Base-by-base conservation (phyloP, 106 monocot species). In the Dactylorhiza incarnata region DNA sequence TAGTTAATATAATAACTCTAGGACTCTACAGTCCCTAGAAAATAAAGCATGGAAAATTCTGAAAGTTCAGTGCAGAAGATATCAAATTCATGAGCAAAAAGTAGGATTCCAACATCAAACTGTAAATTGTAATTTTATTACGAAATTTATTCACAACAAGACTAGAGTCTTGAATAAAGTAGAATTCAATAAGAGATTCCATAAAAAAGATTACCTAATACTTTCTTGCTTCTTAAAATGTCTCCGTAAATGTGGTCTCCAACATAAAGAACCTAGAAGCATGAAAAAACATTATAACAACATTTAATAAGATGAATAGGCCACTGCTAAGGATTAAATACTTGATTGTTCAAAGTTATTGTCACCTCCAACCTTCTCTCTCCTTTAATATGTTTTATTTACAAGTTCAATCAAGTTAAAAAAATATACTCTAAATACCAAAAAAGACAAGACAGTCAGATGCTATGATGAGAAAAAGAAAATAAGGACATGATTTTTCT, bases 161-260 rank as follows among this genome's bases (percentile, higher is more conserved):
- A 37, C 13, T 26, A 66, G 66, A 66, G 24, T 23, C 11, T 26
- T 26, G 66, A 26, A 66, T 37, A 66, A 66, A 29, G 29, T 26
- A 66, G 24, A 24, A 7, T 66, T 22, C 66, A 66, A 66, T 12
- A 66, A 26, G 37, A 37, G 4, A 37, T 26, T 26, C 13, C 24
- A 66, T 13, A 15, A 66, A 66, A 37, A 1, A 29, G 66, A 29
- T 17, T 86, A 91, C 88, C 94, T 70, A 89, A 72, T 59, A 82
- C 90, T 82, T 90, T 94, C 68, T 94, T 90, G 83, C 94, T 94
- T n/a, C 94, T 86, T 73, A 94, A 83, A 56, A 94, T 94, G 74
- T 94, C 94, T 55, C 94, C 94, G 83, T 94, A 94, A 43, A 94
- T 94, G 72, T 94, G 94, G 70, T 94, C 94, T 46, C 94, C 94